These are phyloP conservation scores for Drechslera avenae DNA, from an alignment of 2,329 filamentous ascomycete genomes.

Conservation along the genomic window DNA sequence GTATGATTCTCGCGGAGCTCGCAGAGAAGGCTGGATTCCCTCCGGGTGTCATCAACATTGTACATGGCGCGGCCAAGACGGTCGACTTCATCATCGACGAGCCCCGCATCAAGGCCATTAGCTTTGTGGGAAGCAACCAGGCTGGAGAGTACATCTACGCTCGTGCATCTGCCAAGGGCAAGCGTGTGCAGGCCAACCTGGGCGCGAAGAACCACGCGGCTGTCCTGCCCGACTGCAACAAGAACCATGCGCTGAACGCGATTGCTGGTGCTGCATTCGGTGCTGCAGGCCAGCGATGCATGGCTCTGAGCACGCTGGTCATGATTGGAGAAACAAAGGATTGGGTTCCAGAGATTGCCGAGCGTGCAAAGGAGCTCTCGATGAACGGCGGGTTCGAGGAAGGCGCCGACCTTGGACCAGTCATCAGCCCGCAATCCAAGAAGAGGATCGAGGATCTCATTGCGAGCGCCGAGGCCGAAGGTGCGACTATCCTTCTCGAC, in stretches of 20 bases:
- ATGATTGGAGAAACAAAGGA: slow-evolving; percentile 84
- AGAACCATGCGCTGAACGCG: slow-evolving; percentile 85
- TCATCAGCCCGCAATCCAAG: slow-evolving; percentile 80
- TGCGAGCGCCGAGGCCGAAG: slow-evolving; percentile 76
- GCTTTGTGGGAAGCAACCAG: slow-evolving; percentile 86
- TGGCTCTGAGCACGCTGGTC: slow-evolving; percentile 82
- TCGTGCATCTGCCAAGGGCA: slow-evolving; percentile 80
- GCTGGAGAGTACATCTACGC: slow-evolving; percentile 86
- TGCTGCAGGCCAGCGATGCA: slow-evolving; percentile 83
- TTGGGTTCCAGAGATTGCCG: slow-evolving; percentile 78
- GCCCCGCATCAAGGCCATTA: slow-evolving; percentile 82
- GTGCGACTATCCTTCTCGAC: slow-evolving; percentile 81
- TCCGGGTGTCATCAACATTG: slow-evolving; percentile 78
- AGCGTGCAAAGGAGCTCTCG: slow-evolving; percentile 72
- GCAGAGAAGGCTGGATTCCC: slow-evolving; percentile 81
- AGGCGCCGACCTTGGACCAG: slow-evolving; percentile 78
- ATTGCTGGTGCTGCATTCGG: slow-evolving; percentile 84
- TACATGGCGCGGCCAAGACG: slow-evolving; percentile 79
- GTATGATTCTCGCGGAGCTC: slow-evolving; percentile 84
- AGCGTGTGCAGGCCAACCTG: slow-evolving; percentile 85
- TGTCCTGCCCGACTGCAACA: slow-evolving; percentile 84
- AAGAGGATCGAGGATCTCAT: slow-evolving; percentile 78
- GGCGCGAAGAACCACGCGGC: slow-evolving; percentile 89
- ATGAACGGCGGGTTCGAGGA: slow-evolving; percentile 83
- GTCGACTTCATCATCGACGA: slow-evolving; percentile 88